phyloP scores from a whole-genome alignment of 2,329 filamentous ascomycete genomes.

The Trichoderma sp. region DNA sequence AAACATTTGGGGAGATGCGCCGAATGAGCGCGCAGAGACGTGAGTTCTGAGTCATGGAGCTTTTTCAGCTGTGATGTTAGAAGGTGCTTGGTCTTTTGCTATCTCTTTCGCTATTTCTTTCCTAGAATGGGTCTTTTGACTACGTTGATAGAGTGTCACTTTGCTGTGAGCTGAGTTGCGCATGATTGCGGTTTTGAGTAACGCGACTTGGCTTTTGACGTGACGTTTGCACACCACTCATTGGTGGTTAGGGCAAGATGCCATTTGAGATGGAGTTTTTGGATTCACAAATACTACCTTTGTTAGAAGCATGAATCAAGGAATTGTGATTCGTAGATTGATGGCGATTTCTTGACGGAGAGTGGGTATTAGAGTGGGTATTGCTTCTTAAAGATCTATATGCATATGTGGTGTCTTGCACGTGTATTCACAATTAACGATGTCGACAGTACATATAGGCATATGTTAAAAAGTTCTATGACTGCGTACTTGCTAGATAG shows the following conservation, averaged over 20 bases:
- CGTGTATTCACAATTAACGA: neutral
- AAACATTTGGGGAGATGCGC: neutral
- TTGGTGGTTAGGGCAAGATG: neutral
- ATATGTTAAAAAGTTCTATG: no score
- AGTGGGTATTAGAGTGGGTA: no score
- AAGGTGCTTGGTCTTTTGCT: neutral
- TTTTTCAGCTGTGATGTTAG: neutral
- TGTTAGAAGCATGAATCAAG: neutral
- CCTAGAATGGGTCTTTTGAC: neutral
- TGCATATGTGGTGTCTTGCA: neutral
- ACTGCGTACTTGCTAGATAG: no score
- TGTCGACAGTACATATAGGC: no score
- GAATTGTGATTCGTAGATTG: neutral
- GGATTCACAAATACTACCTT: neutral
- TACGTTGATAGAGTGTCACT: neutral
- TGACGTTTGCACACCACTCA: neutral
- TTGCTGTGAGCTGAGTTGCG: neutral
- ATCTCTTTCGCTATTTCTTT: neutral
- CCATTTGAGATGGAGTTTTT: neutral
- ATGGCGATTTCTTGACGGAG: neutral
- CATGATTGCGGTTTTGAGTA: neutral
- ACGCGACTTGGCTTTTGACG: neutral
- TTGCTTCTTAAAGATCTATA: neutral
- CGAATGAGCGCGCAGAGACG: neutral
- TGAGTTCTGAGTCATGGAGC: neutral